phyloP scores from a whole-genome alignment of 352 stramenopile genomes.

The Pilasporangium apinafurcum region DNA sequence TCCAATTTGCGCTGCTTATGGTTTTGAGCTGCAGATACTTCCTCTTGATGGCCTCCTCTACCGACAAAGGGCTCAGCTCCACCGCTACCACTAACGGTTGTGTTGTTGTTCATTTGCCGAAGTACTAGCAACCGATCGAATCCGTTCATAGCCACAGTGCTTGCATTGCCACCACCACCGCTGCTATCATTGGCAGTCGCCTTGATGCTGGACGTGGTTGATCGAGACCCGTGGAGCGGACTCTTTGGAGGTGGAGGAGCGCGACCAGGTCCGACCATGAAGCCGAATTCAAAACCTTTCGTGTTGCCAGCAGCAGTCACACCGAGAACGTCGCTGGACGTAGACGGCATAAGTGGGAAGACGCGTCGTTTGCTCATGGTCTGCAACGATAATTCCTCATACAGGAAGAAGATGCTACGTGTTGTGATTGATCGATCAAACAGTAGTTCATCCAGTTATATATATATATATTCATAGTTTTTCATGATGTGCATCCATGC shows the following conservation, averaged over 20 bases:
- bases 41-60: conserved; percentile 4
- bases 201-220: conserved; percentile 7
- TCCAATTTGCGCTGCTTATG: conserved; percentile 45
- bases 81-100: not conserved
- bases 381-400: too few species aligned
- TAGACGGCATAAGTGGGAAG: conserved; percentile 17
- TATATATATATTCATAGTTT: too few species aligned
- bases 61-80: not conserved
- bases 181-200: not conserved
- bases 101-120: conserved; percentile 34
- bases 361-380: conserved; percentile 28
- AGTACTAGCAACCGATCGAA: conserved; percentile 47
- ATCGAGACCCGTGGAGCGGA: conserved; percentile 21
- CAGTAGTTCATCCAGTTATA: too few species aligned
- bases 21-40: conserved; percentile 61
- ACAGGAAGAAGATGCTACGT: too few species aligned
- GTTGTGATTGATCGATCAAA: too few species aligned
- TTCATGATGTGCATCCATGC: too few species aligned
- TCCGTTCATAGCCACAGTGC: conserved; percentile 1
- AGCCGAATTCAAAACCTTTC: not conserved
- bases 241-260: conserved; percentile 42
- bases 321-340: not conserved
- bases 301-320: not conserved
- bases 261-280: conserved; percentile 3
- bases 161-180: not conserved